Conservation (phyloP, 139 green algal species). For the Chlamydomonas urium region DNA sequence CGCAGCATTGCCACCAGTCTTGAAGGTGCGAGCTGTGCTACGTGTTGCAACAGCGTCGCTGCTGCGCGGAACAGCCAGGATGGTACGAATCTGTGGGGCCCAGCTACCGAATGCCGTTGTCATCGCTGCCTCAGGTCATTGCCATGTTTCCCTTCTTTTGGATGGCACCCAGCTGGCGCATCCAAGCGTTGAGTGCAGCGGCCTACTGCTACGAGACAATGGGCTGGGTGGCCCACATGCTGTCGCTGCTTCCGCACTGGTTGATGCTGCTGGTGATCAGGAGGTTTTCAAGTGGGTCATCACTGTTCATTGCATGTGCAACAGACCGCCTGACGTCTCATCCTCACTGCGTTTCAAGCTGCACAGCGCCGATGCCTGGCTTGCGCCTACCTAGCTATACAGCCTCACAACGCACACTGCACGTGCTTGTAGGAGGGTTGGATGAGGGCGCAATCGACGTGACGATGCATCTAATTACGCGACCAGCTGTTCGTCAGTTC, state of each 20-base stretch:
- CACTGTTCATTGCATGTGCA: no score
- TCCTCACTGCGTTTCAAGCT: no score
- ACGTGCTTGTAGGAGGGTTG: no score
- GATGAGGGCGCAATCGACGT: constrained; percentile 13
- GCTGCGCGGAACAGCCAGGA: no score
- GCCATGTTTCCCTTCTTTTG: constrained; percentile 12
- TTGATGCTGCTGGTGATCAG: background rate
- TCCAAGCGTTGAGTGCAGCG: background rate
- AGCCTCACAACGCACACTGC: no score
- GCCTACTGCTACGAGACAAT: constrained; percentile 6
- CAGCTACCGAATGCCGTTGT: background rate
- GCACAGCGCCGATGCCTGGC: no score
- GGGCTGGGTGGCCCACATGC: constrained; percentile 1
- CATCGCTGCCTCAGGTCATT: background rate
- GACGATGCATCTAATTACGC: constrained; percentile 9
- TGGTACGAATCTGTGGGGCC: no score
- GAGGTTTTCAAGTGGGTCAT: background rate
- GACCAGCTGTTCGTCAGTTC: constrained; percentile 10
- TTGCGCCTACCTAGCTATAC: no score
- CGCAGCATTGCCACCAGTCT: no score
- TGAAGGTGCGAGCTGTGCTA: no score
- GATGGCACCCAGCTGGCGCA: background rate
- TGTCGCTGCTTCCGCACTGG: background rate
- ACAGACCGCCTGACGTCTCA: no score
- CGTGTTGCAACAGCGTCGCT: no score